Evolutionary conservation across 2,329 filamentous ascomycete species (phyloP).

Genomic region (Colletotrichum aenigma): DNA sequence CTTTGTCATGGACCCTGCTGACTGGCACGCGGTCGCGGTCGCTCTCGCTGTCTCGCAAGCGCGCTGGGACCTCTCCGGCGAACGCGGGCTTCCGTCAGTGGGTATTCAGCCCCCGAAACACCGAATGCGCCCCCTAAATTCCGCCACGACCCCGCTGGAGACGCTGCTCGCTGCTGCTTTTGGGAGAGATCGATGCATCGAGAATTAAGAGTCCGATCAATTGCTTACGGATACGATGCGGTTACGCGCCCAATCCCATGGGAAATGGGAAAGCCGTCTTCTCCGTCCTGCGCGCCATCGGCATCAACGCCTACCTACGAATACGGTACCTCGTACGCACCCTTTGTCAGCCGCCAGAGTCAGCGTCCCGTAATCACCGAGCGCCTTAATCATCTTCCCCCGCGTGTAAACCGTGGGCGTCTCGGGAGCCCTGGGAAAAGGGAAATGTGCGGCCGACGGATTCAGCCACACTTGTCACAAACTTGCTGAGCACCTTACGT

Average conservation of each 20-base stretch:
- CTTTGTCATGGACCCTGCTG: background rate
- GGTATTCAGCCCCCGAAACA: background rate
- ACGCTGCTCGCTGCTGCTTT: background rate
- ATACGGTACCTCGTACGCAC: background rate
- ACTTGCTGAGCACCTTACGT: background rate
- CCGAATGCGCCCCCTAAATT: background rate
- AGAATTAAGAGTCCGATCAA: background rate
- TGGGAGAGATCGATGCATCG: background rate
- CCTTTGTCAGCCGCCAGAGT: conserved; percentile 6
- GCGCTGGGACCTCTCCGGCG: background rate
- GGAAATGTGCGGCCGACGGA: background rate
- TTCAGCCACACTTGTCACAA: conserved; percentile 7
- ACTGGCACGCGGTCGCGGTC: background rate
- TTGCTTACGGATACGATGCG: background rate
- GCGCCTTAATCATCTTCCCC: background rate
- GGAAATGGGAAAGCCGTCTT: background rate
- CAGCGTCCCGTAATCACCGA: background rate
- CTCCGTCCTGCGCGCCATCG: background rate
- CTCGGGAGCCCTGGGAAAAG: background rate
- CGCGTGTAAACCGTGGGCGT: background rate
- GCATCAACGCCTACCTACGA: background rate
- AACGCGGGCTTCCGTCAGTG: conserved; percentile 10
- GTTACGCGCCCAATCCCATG: background rate
- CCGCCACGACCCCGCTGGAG: background rate
- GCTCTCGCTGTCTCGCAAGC: background rate